Conservation (phyloP, 2,329 filamentous ascomycete species). For the Fusarium annulatum region DNA sequence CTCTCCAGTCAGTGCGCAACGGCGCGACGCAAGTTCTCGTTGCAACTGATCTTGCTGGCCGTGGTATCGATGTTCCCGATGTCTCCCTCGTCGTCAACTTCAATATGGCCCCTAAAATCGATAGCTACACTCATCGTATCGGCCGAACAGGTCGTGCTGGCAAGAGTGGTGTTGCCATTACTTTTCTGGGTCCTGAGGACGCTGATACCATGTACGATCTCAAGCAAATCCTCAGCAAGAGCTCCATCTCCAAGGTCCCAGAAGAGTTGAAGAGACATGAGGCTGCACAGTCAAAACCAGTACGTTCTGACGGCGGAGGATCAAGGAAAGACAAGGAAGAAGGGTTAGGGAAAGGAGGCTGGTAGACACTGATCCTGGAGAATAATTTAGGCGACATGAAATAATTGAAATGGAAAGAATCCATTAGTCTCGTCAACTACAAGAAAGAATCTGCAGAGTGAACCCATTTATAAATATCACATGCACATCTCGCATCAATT, state of each 20-base stretch:
- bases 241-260: conserved; percentile 85
- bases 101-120: conserved; percentile 95
- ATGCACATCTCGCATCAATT: conserved; percentile 10
- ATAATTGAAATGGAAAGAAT: background rate
- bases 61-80: conserved; percentile 97
- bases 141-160: conserved; percentile 97
- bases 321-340: conserved; percentile 48
- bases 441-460: background rate
- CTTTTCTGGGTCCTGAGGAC: conserved; percentile 93
- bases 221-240: conserved; percentile 95
- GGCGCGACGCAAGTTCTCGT: conserved; percentile 89
- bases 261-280: conserved; percentile 92
- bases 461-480: conserved; percentile 22
- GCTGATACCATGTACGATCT: conserved; percentile 91
- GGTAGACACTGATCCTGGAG: conserved; percentile 15
- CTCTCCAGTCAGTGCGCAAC: conserved; percentile 83
- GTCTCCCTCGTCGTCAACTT: conserved; percentile 97
- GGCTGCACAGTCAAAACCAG: conserved; percentile 85
- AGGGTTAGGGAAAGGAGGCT: conserved; percentile 41
- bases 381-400: background rate
- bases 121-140: conserved; percentile 96
- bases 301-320: conserved; percentile 49
- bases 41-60: conserved; percentile 92
- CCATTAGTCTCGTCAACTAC: background rate
- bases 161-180: conserved; percentile 95